These are phyloP conservation scores for Nymphaea colorata DNA, from an alignment of 164 flowering plant genomes.

Conservation along the genomic window DNA sequence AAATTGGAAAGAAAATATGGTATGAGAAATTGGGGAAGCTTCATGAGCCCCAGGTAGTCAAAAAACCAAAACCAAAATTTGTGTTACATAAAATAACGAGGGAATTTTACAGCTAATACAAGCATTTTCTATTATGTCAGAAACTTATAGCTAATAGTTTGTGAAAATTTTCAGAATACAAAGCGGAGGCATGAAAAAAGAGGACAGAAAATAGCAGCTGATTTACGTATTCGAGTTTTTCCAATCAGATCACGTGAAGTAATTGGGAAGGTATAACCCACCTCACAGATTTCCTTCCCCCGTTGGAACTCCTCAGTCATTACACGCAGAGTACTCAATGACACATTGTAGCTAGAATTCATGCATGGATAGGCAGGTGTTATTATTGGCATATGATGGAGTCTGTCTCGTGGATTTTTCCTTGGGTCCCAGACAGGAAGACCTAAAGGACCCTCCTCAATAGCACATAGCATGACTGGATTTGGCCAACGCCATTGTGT, in stretches of 20 bases:
- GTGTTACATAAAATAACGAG: no score
- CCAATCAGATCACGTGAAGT: not conserved
- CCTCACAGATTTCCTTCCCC: constrained; percentile 81
- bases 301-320: constrained; percentile 79
- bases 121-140: not conserved
- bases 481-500: constrained; percentile 60
- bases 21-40: no score
- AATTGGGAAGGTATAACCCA: constrained; percentile 12
- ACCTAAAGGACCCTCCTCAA: constrained; percentile 69
- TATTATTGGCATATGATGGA: constrained; percentile 84
- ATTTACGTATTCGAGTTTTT: no score
- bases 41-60: no score
- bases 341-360: constrained; percentile 98
- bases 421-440: constrained; percentile 89
- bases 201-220: not conserved
- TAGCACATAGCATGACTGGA: constrained; percentile 54
- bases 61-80: no score
- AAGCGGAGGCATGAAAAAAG: not conserved
- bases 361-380: constrained; percentile 97
- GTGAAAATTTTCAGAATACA: not conserved
- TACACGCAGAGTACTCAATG: constrained; percentile 72
- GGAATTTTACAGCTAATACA: not conserved
- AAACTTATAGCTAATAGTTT: not conserved
- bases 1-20: no score
- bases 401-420: constrained; percentile 51